phyloP scores from a whole-genome alignment of 2,329 filamentous ascomycete species.

The Xylaria digitata region DNA sequence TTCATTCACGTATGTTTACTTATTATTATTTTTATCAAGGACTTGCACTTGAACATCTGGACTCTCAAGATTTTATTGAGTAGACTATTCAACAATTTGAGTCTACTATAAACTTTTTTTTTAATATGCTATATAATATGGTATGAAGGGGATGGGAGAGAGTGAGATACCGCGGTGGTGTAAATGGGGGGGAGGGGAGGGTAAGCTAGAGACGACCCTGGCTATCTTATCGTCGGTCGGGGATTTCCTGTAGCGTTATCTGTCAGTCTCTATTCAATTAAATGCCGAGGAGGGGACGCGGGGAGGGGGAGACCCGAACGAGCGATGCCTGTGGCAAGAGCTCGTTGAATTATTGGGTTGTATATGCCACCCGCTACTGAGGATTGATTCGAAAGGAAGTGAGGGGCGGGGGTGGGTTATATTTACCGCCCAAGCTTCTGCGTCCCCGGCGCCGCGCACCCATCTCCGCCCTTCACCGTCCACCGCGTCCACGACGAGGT shows the following conservation, averaged over 20 bases:
- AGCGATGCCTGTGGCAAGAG: too few species aligned
- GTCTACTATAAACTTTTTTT: too few species aligned
- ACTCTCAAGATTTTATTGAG: too few species aligned
- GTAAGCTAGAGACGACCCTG: constrained; percentile 4
- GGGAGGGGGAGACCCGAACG: too few species aligned
- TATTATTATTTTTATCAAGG: too few species aligned
- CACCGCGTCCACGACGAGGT: constrained; percentile 72
- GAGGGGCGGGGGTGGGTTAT: background rate
- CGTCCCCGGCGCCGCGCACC: constrained; percentile 72
- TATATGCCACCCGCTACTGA: too few species aligned
- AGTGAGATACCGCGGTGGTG: background rate
- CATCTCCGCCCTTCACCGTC: constrained; percentile 65
- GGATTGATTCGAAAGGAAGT: background rate
- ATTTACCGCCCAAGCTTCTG: constrained; percentile 70
- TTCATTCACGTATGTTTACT: too few species aligned
- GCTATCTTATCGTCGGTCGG: constrained; percentile 11
- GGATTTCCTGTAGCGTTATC: constrained; percentile 16
- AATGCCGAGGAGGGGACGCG: too few species aligned
- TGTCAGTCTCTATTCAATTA: background rate
- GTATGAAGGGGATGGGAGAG: background rate
- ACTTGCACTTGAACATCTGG: too few species aligned
- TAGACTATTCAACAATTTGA: too few species aligned
- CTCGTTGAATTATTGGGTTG: too few species aligned
- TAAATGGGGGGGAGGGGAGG: background rate
- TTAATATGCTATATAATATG: background rate